Conservation (phyloP, 1,284 basidiomycete species). For the Mixia osmundae region DNA sequence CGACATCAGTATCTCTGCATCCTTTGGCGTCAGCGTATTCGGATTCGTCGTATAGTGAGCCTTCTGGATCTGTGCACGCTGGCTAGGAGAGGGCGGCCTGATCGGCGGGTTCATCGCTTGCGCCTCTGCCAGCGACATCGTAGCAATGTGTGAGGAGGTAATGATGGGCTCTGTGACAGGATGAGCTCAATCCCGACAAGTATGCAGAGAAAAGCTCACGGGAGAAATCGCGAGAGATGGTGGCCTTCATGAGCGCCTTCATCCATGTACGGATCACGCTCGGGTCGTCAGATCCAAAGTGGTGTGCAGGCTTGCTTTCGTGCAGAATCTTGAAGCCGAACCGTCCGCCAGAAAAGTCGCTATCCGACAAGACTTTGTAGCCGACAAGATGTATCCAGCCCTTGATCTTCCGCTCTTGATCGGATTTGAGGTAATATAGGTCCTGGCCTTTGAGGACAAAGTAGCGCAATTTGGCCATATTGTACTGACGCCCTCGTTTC, state of each 20-base stretch:
- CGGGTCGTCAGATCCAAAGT: conserved; percentile 76
- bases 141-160: conserved; percentile 90
- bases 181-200: conserved; percentile 3
- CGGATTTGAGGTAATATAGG: conserved; percentile 4
- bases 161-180: conserved; percentile 52
- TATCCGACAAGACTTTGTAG: conserved; percentile 43
- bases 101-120: conserved; percentile 90
- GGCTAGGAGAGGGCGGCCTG: conserved; percentile 71
- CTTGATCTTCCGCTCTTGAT: conserved; percentile 75
- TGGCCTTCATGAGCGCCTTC: conserved; percentile 98
- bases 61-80: conserved; percentile 68
- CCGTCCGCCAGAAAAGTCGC: conserved; percentile 60
- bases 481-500: conserved; percentile 85
- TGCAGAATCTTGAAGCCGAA: conserved; percentile 93
- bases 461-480: conserved; percentile 77
- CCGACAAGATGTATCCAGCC: conserved; percentile 79
- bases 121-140: conserved; percentile 79
- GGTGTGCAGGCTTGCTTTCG: conserved; percentile 65
- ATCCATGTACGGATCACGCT: conserved; percentile 77
- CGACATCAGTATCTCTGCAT: conserved; percentile 23
- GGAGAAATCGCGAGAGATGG: conserved; percentile 74
- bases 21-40: conserved; percentile 50
- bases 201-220: conserved; percentile 30
- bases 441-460: conserved; percentile 77
- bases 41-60: conserved; percentile 57